These are phyloP conservation scores for Peronospora destructor DNA, from an alignment of 352 stramenopile species.

Conservation along the genomic window DNA sequence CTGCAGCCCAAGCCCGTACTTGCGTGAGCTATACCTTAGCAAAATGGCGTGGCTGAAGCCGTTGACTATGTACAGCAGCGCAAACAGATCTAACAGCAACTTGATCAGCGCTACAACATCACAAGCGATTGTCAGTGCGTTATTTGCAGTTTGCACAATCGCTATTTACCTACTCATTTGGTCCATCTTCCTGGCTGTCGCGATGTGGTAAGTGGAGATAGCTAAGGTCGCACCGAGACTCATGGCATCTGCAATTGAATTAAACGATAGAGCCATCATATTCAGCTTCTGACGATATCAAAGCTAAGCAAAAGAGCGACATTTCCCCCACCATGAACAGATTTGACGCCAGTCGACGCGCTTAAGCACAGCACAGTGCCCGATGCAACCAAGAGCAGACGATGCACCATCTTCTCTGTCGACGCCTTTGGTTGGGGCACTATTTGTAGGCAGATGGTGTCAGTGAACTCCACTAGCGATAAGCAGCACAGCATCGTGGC, in stretches of 20 bases:
- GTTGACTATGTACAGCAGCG: conserved; percentile 49
- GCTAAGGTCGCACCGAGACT: conserved; percentile 22
- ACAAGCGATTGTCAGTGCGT: conserved; percentile 4
- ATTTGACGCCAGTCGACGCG: conserved; percentile 33
- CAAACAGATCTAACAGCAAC: conserved; percentile 52
- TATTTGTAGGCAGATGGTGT: conserved; percentile 42
- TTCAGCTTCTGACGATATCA: neutral
- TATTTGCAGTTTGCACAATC: neutral
- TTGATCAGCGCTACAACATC: conserved; percentile 17
- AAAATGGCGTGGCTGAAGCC: conserved; percentile 61
- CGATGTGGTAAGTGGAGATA: conserved; percentile 37
- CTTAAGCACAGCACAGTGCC: conserved; percentile 27
- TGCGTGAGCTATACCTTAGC: conserved; percentile 36
- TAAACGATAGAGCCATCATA: neutral
- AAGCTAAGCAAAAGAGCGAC: neutral
- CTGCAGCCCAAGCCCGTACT: conserved; percentile 52
- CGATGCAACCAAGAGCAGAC: conserved; percentile 23
- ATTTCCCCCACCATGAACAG: conserved; percentile 22
- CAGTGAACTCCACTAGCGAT: conserved; percentile 51
- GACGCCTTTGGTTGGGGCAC: conserved; percentile 19
- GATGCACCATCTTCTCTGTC: conserved; percentile 15
- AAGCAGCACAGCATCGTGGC: conserved; percentile 42
- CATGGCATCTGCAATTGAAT: conserved; percentile 31
- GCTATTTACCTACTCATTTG: conserved; percentile 28
- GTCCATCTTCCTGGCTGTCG: conserved; percentile 27